Evolutionary conservation across 352 stramenopile genomes (phyloP).

Genomic region (Thalassiosira oceanica): DNA sequence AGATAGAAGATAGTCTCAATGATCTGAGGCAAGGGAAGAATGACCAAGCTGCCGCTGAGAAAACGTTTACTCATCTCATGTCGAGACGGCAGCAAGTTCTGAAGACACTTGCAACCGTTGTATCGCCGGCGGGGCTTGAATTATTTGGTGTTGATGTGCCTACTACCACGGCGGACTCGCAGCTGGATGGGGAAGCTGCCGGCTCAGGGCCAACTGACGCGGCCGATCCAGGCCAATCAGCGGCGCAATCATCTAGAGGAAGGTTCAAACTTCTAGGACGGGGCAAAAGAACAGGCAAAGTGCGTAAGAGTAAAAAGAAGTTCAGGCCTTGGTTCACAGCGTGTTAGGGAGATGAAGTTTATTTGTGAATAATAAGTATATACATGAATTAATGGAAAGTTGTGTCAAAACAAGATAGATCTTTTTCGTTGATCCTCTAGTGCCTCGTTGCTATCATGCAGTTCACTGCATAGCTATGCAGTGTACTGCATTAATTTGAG

Average conservation of each 20-base stretch:
- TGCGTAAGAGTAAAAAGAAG: slow-evolving; percentile 34
- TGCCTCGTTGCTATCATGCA: too few relatives aligned
- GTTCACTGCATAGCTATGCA: too few relatives aligned
- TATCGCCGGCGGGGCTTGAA: slow-evolving; percentile 4
- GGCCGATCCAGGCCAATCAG: neutral
- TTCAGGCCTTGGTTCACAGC: slow-evolving; percentile 43
- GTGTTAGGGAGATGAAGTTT: slow-evolving; percentile 13
- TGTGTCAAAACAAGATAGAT: too few relatives aligned
- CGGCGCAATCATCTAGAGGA: neutral
- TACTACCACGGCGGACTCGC: neutral
- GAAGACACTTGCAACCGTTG: slow-evolving; percentile 10
- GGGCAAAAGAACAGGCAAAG: slow-evolving; percentile 7
- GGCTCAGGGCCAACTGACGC: neutral
- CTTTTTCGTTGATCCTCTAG: too few relatives aligned
- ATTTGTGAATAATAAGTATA: neutral
- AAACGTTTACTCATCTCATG: too few relatives aligned
- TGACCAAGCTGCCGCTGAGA: too few relatives aligned
- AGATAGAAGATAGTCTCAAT: slow-evolving; percentile 20
- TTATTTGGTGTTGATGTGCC: slow-evolving; percentile 16
- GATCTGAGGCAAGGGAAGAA: slow-evolving; percentile 21
- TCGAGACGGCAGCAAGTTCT: slow-evolving; percentile 5
- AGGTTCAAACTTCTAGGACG: too few relatives aligned
- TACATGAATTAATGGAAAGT: too few relatives aligned
- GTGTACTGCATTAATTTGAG: too few relatives aligned
- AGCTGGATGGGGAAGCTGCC: neutral